Evolutionary conservation across 257 asterid genomes (phyloP), one percentile per base, ranked within the genome.

Genomic region (Rehmannia glutinosa): DNA sequence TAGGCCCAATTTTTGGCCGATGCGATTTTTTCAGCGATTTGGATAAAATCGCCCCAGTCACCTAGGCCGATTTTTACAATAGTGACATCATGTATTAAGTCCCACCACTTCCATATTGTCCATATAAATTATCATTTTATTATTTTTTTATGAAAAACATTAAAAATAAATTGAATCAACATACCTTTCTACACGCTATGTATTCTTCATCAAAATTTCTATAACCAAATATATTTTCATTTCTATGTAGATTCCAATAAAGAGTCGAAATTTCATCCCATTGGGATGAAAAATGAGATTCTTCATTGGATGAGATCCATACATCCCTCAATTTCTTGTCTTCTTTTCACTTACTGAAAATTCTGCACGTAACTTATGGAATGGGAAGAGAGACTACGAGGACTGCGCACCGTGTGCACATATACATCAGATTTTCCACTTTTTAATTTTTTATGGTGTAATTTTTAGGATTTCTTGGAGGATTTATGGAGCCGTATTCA

Each of bases 401-500:
- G 43, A 55, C 52, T 62, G 61, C 55, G 61, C 41, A 13, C 23
- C 19, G 69, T 64, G n/a, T n/a, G n/a, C n/a, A n/a, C n/a, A 17
- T 47, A 9, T 60, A 47, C 51, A 28, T 10, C 39, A 16, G 32
- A 8, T 53, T 73, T 43, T 56, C 60, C 52, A 20, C 58, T 28
- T 53, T 8, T 56, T 73, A 52, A 64, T 28, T 20, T 20, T 64
- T 39, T 45, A 19, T 19, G 64, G 50, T 69, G 38, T 50, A 49
- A 70, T 62, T 58, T 49, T 15, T 77, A 94, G 99, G 99, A 94
- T 78, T 87, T 88, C 82, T 68, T 91, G 90, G 97, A 87, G 84
- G 99, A 94, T 70, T 76, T 91, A 46, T 94, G 97, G 97, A 72
- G 83, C 80, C 80, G 93, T 59, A 72, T 94, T 73, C 97, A 81